phyloP scores from a whole-genome alignment of 495 filamentous ascomycete genomes.

The Aspergillus kassunensis region DNA sequence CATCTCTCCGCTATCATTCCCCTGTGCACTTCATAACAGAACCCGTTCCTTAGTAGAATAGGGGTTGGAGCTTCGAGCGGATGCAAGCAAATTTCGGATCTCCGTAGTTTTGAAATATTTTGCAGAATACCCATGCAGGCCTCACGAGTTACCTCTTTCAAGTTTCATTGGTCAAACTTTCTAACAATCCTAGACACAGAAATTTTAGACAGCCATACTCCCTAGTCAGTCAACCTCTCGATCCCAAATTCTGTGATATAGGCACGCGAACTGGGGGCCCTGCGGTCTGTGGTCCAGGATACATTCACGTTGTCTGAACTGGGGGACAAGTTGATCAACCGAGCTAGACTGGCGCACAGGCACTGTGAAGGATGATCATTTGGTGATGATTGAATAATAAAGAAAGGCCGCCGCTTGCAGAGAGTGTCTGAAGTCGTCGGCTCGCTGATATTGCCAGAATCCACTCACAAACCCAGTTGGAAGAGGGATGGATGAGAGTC shows the following conservation, averaged over 20 bases:
- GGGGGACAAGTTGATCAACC: background rate
- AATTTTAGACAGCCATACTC: constrained; percentile 5
- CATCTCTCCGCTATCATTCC: background rate
- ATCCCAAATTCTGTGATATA: background rate
- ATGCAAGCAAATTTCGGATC: too few relatives aligned
- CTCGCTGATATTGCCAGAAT: too few relatives aligned
- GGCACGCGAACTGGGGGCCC: background rate
- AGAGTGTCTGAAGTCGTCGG: background rate
- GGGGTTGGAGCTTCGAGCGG: too few relatives aligned
- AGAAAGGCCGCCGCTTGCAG: background rate
- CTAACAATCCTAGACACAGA: too few relatives aligned
- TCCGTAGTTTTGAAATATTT: too few relatives aligned
- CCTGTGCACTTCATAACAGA: too few relatives aligned
- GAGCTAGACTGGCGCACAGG: constrained; percentile 6
- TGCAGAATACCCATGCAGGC: too few relatives aligned
- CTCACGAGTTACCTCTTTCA: too few relatives aligned
- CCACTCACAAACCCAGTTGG: background rate
- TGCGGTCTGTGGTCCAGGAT: background rate
- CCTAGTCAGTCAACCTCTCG: too few relatives aligned
- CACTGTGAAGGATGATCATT: constrained; percentile 1
- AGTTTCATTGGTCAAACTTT: too few relatives aligned
- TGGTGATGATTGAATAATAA: background rate
- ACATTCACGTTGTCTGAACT: background rate
- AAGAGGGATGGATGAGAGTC: background rate
- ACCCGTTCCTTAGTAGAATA: too few relatives aligned